Base-by-base conservation (phyloP, 306 rosid genomes). In the Cucurbita pepo region DNA sequence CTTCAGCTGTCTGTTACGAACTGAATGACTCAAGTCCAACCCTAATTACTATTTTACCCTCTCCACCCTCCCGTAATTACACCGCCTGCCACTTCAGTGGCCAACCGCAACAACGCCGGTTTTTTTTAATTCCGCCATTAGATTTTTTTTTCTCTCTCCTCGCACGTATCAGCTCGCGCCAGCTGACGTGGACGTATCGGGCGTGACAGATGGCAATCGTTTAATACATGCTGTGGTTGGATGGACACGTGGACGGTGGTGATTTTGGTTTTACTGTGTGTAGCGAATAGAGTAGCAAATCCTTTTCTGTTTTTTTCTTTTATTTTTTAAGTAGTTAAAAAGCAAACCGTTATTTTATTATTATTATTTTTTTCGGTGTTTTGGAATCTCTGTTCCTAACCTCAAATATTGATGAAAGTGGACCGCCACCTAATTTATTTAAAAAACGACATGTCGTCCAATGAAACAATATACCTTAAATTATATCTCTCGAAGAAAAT, bases 1-100 rank as follows among this genome's bases (percentile, higher is more conserved):
- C 45, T 79, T 83, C 81, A 73, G 64, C 76, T 72, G 76, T 72
- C 92, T 85, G 92, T 88, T 88, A 83, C 84, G 92, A 85, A 88
- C 85, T 80, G 89, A 69, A 69, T 30, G 74, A 34, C 74, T 34
- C 79, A 79, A 72, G 59, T 22, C 52, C 65, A 47, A 6, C 7
- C 0, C 1, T 1, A 41, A 43, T 73, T 83, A 86, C 90, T 4
- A 45, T 45, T 74, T 40, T 86, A 5, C 60, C 89, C 95, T 38
- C 19, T 0, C 0, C 14, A 0, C 8, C 22, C 11, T 34, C 8
- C 1, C 59, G 36, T 52, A 64, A 74, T 82, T 80, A 76, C 86
- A 64, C 16, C 16, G 8, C 65, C 72, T 76, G 53, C 90, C 87
- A 81, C 76, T 75, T 59, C 77, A 36, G 72, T 61, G 76, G 13